Conservation (phyloP, 441 rosid genomes). For the Populus hybrid region DNA sequence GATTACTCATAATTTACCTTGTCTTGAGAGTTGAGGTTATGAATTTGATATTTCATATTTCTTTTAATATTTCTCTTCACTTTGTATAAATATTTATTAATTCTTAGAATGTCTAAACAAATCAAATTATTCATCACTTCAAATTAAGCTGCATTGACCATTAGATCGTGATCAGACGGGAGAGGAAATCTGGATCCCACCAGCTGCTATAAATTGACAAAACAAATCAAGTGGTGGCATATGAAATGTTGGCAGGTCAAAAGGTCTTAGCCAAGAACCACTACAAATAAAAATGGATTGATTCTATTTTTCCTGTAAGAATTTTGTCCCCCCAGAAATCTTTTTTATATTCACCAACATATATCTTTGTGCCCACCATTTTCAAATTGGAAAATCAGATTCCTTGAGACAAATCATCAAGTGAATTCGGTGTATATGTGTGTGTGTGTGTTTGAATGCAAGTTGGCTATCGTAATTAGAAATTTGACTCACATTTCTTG, state of each 20-base stretch:
- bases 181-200: not conserved
- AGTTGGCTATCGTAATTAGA: not conserved
- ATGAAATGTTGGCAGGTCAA: not conserved
- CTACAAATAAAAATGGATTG: not conserved
- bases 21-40: too few species aligned
- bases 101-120: too few species aligned
- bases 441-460: not conserved
- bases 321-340: not conserved
- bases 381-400: not conserved
- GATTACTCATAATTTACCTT: too few species aligned
- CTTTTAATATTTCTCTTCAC: too few species aligned
- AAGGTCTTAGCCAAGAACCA: not conserved
- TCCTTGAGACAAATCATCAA: not conserved
- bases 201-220: constrained; percentile 10
- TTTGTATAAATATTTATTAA: too few species aligned
- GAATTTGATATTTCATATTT: too few species aligned
- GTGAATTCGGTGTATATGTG: not conserved
- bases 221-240: not conserved
- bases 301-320: not conserved
- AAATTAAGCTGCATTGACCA: not conserved
- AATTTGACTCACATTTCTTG: not conserved
- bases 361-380: not conserved
- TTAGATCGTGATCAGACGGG: not conserved
- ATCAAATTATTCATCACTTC: too few species aligned
- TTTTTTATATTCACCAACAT: not conserved